Evolutionary conservation across 2,329 filamentous ascomycete genomes (phyloP), one percentile per base, ranked within the genome.

Genomic region (Bipolaris oryzae): DNA sequence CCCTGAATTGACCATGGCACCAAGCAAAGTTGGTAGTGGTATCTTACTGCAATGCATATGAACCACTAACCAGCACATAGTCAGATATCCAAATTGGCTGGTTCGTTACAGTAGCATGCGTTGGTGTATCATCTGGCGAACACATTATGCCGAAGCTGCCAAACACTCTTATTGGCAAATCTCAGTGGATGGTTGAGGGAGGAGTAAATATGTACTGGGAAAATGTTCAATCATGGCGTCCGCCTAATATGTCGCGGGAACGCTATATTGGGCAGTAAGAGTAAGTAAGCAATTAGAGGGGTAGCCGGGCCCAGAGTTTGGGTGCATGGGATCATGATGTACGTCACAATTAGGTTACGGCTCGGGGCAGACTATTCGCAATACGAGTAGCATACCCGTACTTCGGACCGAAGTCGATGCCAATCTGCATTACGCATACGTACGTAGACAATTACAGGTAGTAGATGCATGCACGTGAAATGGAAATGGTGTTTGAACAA

Each of bases 361-460:
- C n/a, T 28, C 31, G 41, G 41, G 39, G 11, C 31, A 46, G 21
- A 28, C 50, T 31, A 28, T 41, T 31, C 13, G 11, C 33, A 3
- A 33, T n/a, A 45, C 25, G 25, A 18, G 20, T 16, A 20, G 42
- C n/a, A 10, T 18, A 18, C 31, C n/a, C 7, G 16, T 16, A 28
- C 42, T 45, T 45, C 42, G 42, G 42, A 20, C 42, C 42, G 42
- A 48, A 38, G 33, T 38, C 10, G 20, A 28, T 20, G 45, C 33
- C 21, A 18, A n/a, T 35, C 9, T 16, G 15, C 10, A 28, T 9
- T 28, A 28, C 28, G 25, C 25, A 28, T 28, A 10, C 25, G 25
- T 31, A 13, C 10, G 25, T 28, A 28, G 7, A 31, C 28, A 31
- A 31, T 31, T 31, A 11, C 10, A 31, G 13, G 28, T 31, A 31